A percentile compares a stretch with the other conserved stretches of the same genome.
These are phyloP conservation scores for Xylaria sp. DNA, from an alignment of 495 filamentous ascomycete genomes.

Conservation along the genomic window DNA sequence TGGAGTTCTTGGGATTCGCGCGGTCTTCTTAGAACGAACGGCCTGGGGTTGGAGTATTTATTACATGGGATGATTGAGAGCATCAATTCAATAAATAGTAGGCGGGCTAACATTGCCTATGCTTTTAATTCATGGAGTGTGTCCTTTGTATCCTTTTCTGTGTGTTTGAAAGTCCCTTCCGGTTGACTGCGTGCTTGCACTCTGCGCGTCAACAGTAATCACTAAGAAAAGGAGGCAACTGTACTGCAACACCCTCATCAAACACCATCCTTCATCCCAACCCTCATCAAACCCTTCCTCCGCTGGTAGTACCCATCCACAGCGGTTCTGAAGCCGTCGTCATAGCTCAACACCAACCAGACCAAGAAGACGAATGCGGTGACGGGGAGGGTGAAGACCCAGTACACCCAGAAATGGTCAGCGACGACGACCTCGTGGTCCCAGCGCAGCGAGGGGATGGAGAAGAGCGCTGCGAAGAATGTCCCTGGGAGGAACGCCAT, in stretches of 20 bases:
- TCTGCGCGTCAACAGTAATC: not conserved
- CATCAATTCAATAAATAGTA: not conserved
- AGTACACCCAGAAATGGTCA: constrained; percentile 44
- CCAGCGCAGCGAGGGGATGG: too few species aligned
- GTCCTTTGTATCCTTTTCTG: not conserved
- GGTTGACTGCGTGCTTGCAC: not conserved
- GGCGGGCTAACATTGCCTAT: not conserved
- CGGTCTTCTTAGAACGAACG: not conserved
- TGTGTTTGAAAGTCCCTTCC: not conserved
- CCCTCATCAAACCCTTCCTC: not conserved
- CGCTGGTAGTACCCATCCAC: not conserved
- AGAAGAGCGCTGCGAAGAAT: constrained; percentile 48
- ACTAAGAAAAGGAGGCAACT: not conserved
- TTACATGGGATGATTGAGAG: not conserved
- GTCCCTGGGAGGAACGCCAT: constrained; percentile 63
- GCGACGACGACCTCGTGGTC: constrained; percentile 24
- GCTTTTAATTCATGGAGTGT: not conserved
- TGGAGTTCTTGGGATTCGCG: not conserved
- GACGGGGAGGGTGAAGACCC: constrained; percentile 37
- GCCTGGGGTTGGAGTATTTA: too few species aligned
- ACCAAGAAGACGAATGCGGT: constrained; percentile 32
- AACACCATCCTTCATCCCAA: not conserved
- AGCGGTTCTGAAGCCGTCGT: not conserved
- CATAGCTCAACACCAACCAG: constrained; percentile 24
- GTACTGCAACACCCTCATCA: not conserved